phyloP scores from a whole-genome alignment of 1,139 yeast species.

The Blastobotrys raffinosifermentans region DNA sequence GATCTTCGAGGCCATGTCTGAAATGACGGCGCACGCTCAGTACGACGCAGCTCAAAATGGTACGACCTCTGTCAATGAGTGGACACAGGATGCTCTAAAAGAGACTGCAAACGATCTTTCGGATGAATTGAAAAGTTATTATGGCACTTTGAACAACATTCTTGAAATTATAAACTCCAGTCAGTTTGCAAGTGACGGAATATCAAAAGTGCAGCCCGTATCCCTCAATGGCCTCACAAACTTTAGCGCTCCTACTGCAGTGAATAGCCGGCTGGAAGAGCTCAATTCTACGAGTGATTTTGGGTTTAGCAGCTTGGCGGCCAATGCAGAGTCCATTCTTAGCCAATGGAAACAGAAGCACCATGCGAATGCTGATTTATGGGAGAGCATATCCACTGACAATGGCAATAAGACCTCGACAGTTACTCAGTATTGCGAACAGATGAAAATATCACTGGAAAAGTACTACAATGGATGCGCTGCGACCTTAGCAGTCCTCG shows the following conservation, averaged over 20 bases:
- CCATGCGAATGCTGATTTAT: too few species aligned
- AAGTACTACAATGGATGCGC: not conserved
- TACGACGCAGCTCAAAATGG: constrained; percentile 12
- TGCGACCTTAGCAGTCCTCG: not conserved
- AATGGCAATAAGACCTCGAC: too few species aligned
- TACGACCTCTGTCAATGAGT: constrained; percentile 2
- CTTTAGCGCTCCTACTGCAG: not conserved
- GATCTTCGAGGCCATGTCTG: constrained; percentile 8
- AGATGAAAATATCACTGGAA: too few species aligned
- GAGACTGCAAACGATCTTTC: not conserved
- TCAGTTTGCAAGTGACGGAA: too few species aligned
- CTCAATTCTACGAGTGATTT: not conserved
- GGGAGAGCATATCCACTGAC: too few species aligned
- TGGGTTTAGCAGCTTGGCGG: constrained; percentile 2
- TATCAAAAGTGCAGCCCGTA: not conserved
- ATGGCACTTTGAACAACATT: not conserved
- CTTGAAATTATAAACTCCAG: not conserved
- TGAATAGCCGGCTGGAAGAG: not conserved
- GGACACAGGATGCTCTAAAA: not conserved
- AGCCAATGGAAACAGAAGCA: too few species aligned
- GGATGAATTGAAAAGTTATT: not conserved
- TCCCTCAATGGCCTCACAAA: not conserved
- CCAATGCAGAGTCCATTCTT: too few species aligned
- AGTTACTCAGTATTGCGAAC: too few species aligned
- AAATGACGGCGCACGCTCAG: constrained; percentile 6